Percentiles rank a stretch among this genome's conserved stretches.
Conservation (phyloP, 768 basidiomycete genomes). For the Clitopilus passeckerianus region DNA sequence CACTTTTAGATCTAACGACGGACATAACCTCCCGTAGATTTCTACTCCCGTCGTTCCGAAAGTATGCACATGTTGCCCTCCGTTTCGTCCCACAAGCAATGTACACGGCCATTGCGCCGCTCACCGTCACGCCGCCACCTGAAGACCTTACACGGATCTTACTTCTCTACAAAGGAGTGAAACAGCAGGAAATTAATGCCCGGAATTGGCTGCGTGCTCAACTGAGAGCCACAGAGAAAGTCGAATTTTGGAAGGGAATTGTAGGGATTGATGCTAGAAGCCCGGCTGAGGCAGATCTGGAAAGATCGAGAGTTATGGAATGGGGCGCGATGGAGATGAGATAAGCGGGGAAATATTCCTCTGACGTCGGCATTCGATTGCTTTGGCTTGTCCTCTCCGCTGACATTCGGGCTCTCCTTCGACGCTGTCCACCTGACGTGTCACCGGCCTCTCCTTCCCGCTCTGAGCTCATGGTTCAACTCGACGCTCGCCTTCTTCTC, state of each 20-base stretch:
- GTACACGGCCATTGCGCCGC: constrained; percentile 33
- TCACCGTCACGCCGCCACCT: constrained; percentile 32
- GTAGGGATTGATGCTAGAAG: constrained; percentile 26
- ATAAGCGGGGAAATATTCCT: background rate
- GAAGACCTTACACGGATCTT: constrained; percentile 40
- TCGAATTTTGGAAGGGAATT: constrained; percentile 22
- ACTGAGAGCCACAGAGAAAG: constrained; percentile 13
- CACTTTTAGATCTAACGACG: background rate
- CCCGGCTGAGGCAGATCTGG: constrained; percentile 14
- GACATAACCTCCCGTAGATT: constrained; percentile 18
- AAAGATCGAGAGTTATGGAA: constrained; percentile 33
- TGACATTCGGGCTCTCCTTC: background rate
- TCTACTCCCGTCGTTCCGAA: constrained; percentile 38
- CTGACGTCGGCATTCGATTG: background rate
- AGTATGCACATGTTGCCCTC: constrained; percentile 34
- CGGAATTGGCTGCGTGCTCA: constrained; percentile 22
- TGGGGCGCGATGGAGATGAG: constrained; percentile 44
- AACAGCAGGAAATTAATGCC: constrained; percentile 1
- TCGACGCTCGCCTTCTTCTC: background rate
- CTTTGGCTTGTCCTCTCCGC: background rate
- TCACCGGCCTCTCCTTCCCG: constrained; percentile 5
- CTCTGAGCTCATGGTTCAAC: background rate
- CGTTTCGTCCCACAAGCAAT: constrained; percentile 39
- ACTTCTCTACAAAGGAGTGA: constrained; percentile 40
- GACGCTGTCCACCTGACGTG: background rate